These are phyloP conservation scores for Saccharata proteae DNA, from an alignment of 2,329 filamentous ascomycete species.

Conservation along the genomic window DNA sequence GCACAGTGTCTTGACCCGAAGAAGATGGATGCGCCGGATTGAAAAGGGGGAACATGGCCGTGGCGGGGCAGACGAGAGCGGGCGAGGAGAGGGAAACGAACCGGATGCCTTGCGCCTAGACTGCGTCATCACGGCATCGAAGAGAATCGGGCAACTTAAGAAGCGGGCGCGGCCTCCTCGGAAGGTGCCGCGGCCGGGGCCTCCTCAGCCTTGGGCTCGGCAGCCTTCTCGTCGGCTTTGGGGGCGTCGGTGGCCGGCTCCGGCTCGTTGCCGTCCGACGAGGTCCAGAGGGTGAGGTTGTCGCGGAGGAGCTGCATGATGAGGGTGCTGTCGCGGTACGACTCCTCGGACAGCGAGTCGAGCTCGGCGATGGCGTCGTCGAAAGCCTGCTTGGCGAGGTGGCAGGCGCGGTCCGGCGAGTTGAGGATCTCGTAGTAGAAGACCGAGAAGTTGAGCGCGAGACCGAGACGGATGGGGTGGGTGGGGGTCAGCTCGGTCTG, in stretches of 20 bases:
- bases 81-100: too few species aligned
- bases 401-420: slow-evolving; percentile 94
- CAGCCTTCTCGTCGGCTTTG: slow-evolving; percentile 31
- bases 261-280: slow-evolving; percentile 75
- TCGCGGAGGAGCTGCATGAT: slow-evolving; percentile 98
- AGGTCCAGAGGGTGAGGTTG: slow-evolving; percentile 99
- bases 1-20: too few species aligned
- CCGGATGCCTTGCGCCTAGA: slow-evolving; percentile 4
- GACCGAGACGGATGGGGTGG: slow-evolving; percentile 84
- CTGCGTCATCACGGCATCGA: background rate
- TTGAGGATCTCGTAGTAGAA: slow-evolving; percentile 99
- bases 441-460: slow-evolving; percentile 92
- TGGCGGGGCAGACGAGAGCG: too few species aligned
- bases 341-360: slow-evolving; percentile 93
- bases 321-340: slow-evolving; percentile 97
- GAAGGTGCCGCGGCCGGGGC: slow-evolving; percentile 38
- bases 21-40: too few species aligned
- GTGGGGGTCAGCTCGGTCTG: slow-evolving; percentile 81
- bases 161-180: slow-evolving; percentile 10
- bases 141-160: too few species aligned
- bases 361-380: slow-evolving; percentile 98
- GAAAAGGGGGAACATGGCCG: too few species aligned
- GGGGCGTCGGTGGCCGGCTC: slow-evolving; percentile 41
- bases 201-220: slow-evolving; percentile 27
- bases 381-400: slow-evolving; percentile 91